Conservation (phyloP, 441 rosid genomes). For the Iberis amara region DNA sequence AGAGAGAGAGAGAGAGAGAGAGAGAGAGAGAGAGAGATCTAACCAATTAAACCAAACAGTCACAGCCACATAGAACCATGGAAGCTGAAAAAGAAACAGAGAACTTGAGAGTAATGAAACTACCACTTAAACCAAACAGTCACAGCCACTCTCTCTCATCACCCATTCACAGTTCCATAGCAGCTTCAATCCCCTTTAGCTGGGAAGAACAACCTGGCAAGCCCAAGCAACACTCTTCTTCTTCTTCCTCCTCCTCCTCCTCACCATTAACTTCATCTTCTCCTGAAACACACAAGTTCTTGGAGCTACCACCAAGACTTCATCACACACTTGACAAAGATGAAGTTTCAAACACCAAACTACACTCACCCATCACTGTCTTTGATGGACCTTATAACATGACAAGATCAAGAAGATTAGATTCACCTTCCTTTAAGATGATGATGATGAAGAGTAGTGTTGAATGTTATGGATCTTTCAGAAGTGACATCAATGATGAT, state of each 20-base stretch:
- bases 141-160: slow-evolving; percentile 44
- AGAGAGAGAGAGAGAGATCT: slow-evolving; percentile 6
- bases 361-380: slow-evolving; percentile 46
- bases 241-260: slow-evolving; percentile 29
- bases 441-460: slow-evolving; percentile 26
- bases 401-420: slow-evolving; percentile 30
- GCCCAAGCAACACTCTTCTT: slow-evolving; percentile 50
- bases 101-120: slow-evolving; percentile 33
- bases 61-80: slow-evolving; percentile 34
- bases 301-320: slow-evolving; percentile 63
- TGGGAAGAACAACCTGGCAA: slow-evolving; percentile 91
- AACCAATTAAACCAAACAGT: too few species aligned
- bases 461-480: slow-evolving; percentile 35
- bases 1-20: slow-evolving; percentile 2
- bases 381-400: slow-evolving; percentile 32
- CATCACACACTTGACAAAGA: slow-evolving; percentile 30
- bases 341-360: slow-evolving; percentile 39
- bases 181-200: slow-evolving; percentile 70
- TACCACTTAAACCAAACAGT: slow-evolving; percentile 34
- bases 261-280: slow-evolving; percentile 28
- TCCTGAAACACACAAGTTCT: slow-evolving; percentile 30
- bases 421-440: slow-evolving; percentile 33
- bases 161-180: slow-evolving; percentile 40
- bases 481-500: slow-evolving; percentile 28
- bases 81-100: slow-evolving; percentile 31